These are phyloP conservation scores for Sclerotinia sclerotiorum DNA, from an alignment of 2,329 filamentous ascomycete genomes.

Conservation along the genomic window DNA sequence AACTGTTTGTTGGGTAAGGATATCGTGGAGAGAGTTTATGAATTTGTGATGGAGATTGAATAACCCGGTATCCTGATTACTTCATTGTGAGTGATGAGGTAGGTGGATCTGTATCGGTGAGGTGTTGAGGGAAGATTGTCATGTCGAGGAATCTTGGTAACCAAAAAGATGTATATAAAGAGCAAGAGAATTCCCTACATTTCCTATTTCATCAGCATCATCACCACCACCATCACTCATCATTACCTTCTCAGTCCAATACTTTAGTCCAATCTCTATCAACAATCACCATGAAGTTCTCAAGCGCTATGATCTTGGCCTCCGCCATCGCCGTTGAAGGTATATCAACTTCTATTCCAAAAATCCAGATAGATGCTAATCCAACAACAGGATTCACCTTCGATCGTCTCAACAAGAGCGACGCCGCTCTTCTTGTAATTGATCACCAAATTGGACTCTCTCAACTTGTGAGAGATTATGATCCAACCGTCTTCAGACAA, in stretches of 20 bases:
- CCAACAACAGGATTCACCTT: conserved; percentile 33
- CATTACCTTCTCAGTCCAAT: background rate
- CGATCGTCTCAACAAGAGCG: conserved; percentile 41
- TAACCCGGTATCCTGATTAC: background rate
- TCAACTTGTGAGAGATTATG: conserved; percentile 63
- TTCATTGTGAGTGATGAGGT: background rate
- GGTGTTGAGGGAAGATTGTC: background rate
- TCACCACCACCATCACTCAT: background rate
- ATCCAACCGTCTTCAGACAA: conserved; percentile 63
- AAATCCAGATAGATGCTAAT: background rate
- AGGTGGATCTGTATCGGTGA: conserved; percentile 4
- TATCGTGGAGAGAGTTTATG: background rate
- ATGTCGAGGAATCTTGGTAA: background rate
- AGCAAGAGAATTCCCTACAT: background rate
- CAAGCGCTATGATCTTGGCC: conserved; percentile 25
- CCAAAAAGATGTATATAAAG: conserved; percentile 11
- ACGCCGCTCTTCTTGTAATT: conserved; percentile 55
- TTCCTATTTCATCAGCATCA: background rate
- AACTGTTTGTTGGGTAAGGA: background rate
- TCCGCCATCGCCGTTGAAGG: conserved; percentile 28
- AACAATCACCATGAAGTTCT: conserved; percentile 35
- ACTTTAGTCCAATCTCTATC: background rate
- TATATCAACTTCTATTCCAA: conserved; percentile 19
- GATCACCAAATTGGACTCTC: conserved; percentile 62
- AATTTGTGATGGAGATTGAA: background rate